A percentile compares a stretch with the other conserved stretches of the same genome.
Conservation (phyloP, 352 stramenopile species). For the Globisporangium polare region DNA sequence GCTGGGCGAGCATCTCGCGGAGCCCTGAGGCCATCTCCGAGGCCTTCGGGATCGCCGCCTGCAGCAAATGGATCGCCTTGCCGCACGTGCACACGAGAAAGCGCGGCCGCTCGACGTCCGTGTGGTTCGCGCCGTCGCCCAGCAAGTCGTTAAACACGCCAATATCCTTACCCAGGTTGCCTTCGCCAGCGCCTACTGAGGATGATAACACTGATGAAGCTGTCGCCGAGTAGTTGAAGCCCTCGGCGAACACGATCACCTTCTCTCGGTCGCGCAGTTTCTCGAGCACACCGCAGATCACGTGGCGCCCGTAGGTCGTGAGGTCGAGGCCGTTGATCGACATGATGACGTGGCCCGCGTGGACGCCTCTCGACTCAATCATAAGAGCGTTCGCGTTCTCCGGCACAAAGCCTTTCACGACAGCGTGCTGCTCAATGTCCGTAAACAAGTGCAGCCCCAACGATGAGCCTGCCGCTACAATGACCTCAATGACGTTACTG, state of each 20-base stretch:
- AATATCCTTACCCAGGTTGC: conserved; percentile 5
- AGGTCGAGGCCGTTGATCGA: conserved; percentile 60
- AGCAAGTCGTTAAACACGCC: conserved; percentile 9
- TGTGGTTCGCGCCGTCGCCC: conserved; percentile 18
- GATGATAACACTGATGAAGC: background rate
- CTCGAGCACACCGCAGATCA: conserved; percentile 46
- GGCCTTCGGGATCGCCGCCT: conserved; percentile 43
- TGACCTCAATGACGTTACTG: conserved; percentile 31
- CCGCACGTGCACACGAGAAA: conserved; percentile 64
- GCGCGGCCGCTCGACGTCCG: conserved; percentile 32
- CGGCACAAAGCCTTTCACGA: conserved; percentile 52
- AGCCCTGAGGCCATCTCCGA: conserved; percentile 51
- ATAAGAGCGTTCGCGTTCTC: conserved; percentile 38
- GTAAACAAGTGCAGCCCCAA: conserved; percentile 59
- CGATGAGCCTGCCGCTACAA: conserved; percentile 32
- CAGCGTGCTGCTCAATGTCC: conserved; percentile 45
- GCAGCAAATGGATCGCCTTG: conserved; percentile 47
- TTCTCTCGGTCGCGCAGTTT: conserved; percentile 52
- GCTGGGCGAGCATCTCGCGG: conserved; percentile 42
- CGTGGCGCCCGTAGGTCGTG: conserved; percentile 25
- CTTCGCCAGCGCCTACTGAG: background rate
- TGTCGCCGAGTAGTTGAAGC: conserved; percentile 18
- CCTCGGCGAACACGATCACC: conserved; percentile 43
- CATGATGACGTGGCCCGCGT: conserved; percentile 34
- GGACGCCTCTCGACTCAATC: conserved; percentile 30